These are phyloP conservation scores for Lophiotrema nucula DNA, from an alignment of 495 filamentous ascomycete genomes.

Conservation along the genomic window DNA sequence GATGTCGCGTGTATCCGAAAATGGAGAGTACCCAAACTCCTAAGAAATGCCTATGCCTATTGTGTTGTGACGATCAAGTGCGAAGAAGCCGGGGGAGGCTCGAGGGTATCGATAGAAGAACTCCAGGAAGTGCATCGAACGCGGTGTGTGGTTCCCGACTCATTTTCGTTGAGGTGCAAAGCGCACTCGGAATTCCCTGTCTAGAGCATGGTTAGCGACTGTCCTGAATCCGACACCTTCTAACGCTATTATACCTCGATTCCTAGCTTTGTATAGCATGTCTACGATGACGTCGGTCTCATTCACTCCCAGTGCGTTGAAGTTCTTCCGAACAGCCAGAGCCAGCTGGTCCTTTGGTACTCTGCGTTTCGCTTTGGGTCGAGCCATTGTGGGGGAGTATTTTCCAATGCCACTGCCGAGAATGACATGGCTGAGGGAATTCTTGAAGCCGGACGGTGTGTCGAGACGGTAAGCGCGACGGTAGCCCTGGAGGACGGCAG, in stretches of 20 bases:
- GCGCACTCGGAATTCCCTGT: conserved; percentile 34
- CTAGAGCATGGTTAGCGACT: conserved; percentile 11
- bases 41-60: conserved; percentile 31
- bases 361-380: conserved; percentile 58
- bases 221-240: background rate
- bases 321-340: conserved; percentile 81
- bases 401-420: conserved; percentile 71
- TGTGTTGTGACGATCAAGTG: conserved; percentile 10
- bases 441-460: conserved; percentile 67
- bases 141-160: conserved; percentile 12
- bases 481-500: conserved; percentile 74
- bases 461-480: conserved; percentile 72
- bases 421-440: conserved; percentile 67
- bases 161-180: conserved; percentile 38
- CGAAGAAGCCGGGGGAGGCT: background rate
- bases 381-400: conserved; percentile 70
- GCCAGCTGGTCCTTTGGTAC: conserved; percentile 77
- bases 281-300: conserved; percentile 88
- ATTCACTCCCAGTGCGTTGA: conserved; percentile 77
- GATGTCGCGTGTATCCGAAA: background rate
- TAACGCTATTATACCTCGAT: conserved; percentile 49
- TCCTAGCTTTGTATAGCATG: conserved; percentile 77
- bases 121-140: conserved; percentile 21
- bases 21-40: conserved; percentile 16
- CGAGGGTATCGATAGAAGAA: conserved; percentile 18